Conservation (phyloP, 164 flowering plant species). For the Tinospora cordifolia region DNA sequence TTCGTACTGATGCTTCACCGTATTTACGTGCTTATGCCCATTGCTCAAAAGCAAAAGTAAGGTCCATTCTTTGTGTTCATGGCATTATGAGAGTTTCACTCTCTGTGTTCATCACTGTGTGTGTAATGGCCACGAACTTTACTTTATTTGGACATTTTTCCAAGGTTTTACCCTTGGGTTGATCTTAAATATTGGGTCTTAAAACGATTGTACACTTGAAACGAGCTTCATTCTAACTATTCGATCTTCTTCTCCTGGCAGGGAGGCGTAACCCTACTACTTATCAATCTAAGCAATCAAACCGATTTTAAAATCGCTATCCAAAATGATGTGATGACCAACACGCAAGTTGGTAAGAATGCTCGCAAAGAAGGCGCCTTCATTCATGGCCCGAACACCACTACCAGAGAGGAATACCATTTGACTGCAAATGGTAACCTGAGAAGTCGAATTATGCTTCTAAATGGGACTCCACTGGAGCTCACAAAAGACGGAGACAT, state of each 20-base stretch:
- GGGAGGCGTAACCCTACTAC: slow-evolving; percentile 65
- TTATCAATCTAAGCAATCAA: slow-evolving; percentile 72
- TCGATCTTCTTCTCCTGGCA: slow-evolving; percentile 24
- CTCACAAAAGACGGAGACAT: slow-evolving; percentile 47
- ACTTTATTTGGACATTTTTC: too few relatives aligned
- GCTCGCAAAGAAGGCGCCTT: slow-evolving; percentile 23
- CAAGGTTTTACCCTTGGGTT: background rate
- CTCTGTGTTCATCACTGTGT: too few relatives aligned
- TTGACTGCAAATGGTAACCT: slow-evolving; percentile 65
- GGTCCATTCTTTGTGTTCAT: slow-evolving; percentile 11
- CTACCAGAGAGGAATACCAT: slow-evolving; percentile 68
- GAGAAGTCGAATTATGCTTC: slow-evolving; percentile 55
- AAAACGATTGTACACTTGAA: background rate
- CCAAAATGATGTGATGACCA: slow-evolving; percentile 24
- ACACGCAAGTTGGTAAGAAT: slow-evolving; percentile 11
- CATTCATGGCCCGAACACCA: slow-evolving; percentile 28
- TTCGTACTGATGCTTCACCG: slow-evolving; percentile 35
- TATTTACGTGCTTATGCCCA: slow-evolving; percentile 77
- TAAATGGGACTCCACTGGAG: slow-evolving; percentile 57
- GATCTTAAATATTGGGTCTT: background rate
- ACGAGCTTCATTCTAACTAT: background rate
- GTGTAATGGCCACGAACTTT: too few relatives aligned
- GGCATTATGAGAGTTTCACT: background rate
- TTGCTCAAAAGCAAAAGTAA: slow-evolving; percentile 76
- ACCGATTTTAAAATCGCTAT: slow-evolving; percentile 36